Conservation (phyloP, 345 rosid genomes). For the Sonneratia alba region DNA sequence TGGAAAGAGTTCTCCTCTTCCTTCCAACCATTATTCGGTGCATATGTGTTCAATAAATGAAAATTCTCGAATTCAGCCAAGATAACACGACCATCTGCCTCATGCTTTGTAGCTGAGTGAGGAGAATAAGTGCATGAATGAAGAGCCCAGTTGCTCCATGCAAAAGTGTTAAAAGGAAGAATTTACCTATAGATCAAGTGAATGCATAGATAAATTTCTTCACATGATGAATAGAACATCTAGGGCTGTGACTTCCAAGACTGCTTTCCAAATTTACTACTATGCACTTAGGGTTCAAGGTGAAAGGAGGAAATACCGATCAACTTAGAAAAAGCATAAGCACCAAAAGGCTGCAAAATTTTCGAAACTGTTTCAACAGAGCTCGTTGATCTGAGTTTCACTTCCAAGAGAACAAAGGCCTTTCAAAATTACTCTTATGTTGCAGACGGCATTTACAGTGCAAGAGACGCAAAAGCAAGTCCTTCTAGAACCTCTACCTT, state of each 20-base stretch:
- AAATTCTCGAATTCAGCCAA: slow-evolving; percentile 78
- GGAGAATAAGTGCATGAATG: slow-evolving; percentile 3
- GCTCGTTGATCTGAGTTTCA: not conserved
- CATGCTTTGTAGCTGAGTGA: slow-evolving; percentile 63
- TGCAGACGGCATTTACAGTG: not conserved
- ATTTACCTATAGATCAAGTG: not conserved
- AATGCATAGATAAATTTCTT: not conserved
- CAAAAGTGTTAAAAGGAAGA: not conserved
- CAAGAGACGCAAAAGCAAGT: not conserved
- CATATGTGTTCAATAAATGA: slow-evolving; percentile 67
- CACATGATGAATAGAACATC: not conserved
- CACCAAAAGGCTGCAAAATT: not conserved
- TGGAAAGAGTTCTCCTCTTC: slow-evolving; percentile 86
- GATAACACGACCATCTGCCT: slow-evolving; percentile 91
- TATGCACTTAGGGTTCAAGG: not conserved
- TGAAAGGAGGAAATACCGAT: not conserved
- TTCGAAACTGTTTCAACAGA: not conserved
- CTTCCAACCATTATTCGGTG: slow-evolving; percentile 98
- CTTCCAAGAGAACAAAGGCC: not conserved
- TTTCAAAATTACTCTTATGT: not conserved
- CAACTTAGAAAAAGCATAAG: not conserved
- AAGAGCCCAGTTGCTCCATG: slow-evolving; percentile 3
- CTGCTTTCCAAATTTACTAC: not conserved
- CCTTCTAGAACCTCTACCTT: slow-evolving; percentile 31
- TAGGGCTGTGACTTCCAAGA: not conserved